Evolutionary conservation across 2,329 filamentous ascomycete genomes (phyloP).

Genomic region (Fusarium poae): DNA sequence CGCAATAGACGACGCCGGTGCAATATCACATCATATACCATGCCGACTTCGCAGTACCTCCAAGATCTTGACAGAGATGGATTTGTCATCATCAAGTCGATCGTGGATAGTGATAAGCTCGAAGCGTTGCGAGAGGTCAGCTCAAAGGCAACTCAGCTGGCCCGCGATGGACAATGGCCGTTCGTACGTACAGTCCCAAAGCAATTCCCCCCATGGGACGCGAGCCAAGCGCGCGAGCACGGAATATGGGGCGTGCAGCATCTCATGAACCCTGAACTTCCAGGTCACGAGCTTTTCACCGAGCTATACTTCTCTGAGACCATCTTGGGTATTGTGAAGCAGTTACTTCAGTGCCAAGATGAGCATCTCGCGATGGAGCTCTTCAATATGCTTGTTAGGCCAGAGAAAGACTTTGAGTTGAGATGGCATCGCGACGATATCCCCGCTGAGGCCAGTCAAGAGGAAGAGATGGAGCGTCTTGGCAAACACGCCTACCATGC

Average conservation of each 20-base stretch:
- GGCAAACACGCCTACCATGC: slow-evolving; percentile 75
- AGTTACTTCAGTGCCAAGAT: slow-evolving; percentile 69
- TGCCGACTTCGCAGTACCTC: slow-evolving; percentile 45
- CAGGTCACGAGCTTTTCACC: slow-evolving; percentile 72
- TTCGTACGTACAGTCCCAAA: slow-evolving; percentile 74
- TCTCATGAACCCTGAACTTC: slow-evolving; percentile 79
- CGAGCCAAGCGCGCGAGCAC: slow-evolving; percentile 63
- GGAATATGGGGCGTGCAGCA: slow-evolving; percentile 95
- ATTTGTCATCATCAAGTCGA: slow-evolving; percentile 78
- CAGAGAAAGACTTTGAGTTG: slow-evolving; percentile 77
- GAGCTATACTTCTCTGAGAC: slow-evolving; percentile 77
- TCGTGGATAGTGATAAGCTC: slow-evolving; percentile 70
- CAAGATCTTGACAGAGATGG: slow-evolving; percentile 75
- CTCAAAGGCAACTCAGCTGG: slow-evolving; percentile 67
- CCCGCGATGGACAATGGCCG: slow-evolving; percentile 81
- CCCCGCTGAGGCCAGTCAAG: slow-evolving; percentile 70
- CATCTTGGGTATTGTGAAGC: slow-evolving; percentile 72
- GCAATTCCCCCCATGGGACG: slow-evolving; percentile 89
- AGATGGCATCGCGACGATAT: slow-evolving; percentile 91
- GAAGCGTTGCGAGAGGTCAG: slow-evolving; percentile 71
- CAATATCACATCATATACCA: slow-evolving; percentile 29
- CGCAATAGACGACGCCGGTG: slow-evolving; percentile 5
- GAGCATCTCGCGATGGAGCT: slow-evolving; percentile 85
- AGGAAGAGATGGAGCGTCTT: slow-evolving; percentile 76
- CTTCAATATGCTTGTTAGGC: slow-evolving; percentile 86